phyloP scores from a whole-genome alignment of 768 basidiomycete species.

The Kwoniella heveanensis region DNA sequence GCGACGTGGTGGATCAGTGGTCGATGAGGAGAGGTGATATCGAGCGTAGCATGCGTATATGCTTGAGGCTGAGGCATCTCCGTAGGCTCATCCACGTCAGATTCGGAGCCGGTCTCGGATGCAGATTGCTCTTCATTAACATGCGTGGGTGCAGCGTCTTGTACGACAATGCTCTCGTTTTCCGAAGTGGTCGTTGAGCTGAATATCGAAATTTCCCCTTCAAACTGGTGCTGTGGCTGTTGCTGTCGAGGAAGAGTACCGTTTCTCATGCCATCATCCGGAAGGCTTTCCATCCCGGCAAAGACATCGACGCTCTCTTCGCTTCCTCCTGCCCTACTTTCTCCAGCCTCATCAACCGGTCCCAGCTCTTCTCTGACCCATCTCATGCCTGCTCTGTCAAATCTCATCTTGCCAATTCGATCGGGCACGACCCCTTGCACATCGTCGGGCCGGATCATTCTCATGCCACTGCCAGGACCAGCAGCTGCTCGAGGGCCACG shows the following conservation, averaged over 20 bases:
- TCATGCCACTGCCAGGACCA: constrained; percentile 47
- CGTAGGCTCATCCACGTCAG: constrained; percentile 17
- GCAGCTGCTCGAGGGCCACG: constrained; percentile 41
- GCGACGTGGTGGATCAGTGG: constrained; percentile 29
- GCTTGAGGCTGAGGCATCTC: constrained; percentile 1
- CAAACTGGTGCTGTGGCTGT: background rate
- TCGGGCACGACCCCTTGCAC: constrained; percentile 70
- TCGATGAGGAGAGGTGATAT: constrained; percentile 22
- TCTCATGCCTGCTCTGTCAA: constrained; percentile 76
- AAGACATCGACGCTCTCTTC: constrained; percentile 70
- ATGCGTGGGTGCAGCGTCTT: constrained; percentile 9
- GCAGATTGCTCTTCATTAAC: constrained; percentile 5
- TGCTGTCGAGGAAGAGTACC: background rate
- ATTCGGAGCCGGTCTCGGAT: constrained; percentile 10
- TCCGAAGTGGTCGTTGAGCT: constrained; percentile 12
- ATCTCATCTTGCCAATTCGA: constrained; percentile 82
- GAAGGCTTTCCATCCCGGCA: constrained; percentile 82
- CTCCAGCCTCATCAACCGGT: constrained; percentile 32
- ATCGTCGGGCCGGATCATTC: constrained; percentile 79
- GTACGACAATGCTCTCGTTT: constrained; percentile 9
- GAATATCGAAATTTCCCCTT: constrained; percentile 15
- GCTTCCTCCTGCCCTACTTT: constrained; percentile 36
- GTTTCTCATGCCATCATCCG: constrained; percentile 60
- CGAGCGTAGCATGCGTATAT: constrained; percentile 12
- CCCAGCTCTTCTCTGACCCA: constrained; percentile 69